These are phyloP conservation scores for Chamaecrista fasciculata DNA, from an alignment of 306 rosid species.

Conservation along the genomic window DNA sequence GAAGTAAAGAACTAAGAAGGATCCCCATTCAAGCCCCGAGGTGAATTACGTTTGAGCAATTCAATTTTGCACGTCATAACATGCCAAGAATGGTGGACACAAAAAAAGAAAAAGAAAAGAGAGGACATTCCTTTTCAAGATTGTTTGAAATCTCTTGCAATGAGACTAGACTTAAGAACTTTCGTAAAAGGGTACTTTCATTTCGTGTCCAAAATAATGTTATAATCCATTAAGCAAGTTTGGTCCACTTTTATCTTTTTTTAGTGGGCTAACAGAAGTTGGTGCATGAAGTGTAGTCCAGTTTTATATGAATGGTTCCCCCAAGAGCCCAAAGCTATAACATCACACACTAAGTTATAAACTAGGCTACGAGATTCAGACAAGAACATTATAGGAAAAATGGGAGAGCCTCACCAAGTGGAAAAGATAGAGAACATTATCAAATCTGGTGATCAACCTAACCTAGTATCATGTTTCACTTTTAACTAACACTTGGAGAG, in stretches of 20 bases:
- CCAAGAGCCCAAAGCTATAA: not conserved
- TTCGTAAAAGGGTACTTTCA: not conserved
- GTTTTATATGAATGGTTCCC: not conserved
- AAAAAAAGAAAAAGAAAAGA: too few relatives aligned
- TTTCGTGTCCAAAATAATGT: not conserved
- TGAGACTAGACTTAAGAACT: not conserved
- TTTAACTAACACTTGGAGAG: not conserved
- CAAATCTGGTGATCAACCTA: conserved; percentile 21
- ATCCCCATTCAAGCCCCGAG: too few relatives aligned
- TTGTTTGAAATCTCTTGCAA: not conserved
- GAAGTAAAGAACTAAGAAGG: too few relatives aligned
- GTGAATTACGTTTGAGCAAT: too few relatives aligned
- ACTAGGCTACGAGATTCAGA: not conserved
- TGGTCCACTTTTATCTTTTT: not conserved
- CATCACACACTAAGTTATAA: not conserved
- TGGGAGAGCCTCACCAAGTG: not conserved
- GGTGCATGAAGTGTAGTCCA: not conserved
- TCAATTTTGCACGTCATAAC: too few relatives aligned
- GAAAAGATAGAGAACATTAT: not conserved
- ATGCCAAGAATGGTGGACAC: too few relatives aligned
- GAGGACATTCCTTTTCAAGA: too few relatives aligned
- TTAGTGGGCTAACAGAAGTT: not conserved
- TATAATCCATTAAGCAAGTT: not conserved
- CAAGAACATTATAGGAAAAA: not conserved
- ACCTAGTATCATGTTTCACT: conserved; percentile 22